Evolutionary conservation across 2,329 filamentous ascomycete species (phyloP).

Genomic region (Madurella fahalii): DNA sequence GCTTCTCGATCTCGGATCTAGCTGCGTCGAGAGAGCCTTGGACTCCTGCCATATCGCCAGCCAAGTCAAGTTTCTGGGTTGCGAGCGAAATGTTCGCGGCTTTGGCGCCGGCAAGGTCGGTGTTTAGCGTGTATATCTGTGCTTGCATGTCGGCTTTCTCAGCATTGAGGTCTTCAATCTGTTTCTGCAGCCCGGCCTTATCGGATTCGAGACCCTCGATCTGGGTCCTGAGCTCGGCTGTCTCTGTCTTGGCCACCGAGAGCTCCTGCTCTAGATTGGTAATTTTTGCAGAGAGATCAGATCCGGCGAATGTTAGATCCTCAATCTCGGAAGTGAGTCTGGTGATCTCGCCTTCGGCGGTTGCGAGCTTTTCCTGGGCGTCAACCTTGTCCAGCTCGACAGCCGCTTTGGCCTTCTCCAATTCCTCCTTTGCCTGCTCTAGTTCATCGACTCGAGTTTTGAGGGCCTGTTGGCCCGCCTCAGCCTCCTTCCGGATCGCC

Average conservation of each 20-base stretch:
- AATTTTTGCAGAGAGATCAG: conserved; percentile 26
- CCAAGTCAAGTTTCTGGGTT: conserved; percentile 26
- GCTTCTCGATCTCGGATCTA: conserved; percentile 20
- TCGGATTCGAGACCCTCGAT: conserved; percentile 25
- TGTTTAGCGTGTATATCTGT: conserved; percentile 23
- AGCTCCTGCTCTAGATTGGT: conserved; percentile 27
- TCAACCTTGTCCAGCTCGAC: conserved; percentile 27
- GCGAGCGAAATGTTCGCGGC: conserved; percentile 27
- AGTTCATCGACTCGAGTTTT: conserved; percentile 22
- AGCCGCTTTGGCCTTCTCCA: conserved; percentile 28
- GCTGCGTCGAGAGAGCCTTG: conserved; percentile 21
- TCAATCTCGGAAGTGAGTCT: conserved; percentile 29
- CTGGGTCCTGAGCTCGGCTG: conserved; percentile 16
- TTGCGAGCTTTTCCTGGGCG: conserved; percentile 23
- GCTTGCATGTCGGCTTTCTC: conserved; percentile 17
- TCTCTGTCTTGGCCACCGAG: conserved; percentile 18
- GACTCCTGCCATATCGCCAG: conserved; percentile 16
- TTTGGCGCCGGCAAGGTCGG: conserved; percentile 27
- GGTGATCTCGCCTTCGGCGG: conserved; percentile 27
- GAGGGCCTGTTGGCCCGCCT: conserved; percentile 24
- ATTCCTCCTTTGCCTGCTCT: conserved; percentile 28
- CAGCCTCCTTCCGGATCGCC: conserved; percentile 20
- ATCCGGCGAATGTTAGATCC: conserved; percentile 26
- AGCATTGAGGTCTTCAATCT: conserved; percentile 19
- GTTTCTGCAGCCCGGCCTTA: conserved; percentile 22